Base-by-base conservation (phyloP, 192 early-diverging fungal species). In the Neocallimastix lanati region DNA sequence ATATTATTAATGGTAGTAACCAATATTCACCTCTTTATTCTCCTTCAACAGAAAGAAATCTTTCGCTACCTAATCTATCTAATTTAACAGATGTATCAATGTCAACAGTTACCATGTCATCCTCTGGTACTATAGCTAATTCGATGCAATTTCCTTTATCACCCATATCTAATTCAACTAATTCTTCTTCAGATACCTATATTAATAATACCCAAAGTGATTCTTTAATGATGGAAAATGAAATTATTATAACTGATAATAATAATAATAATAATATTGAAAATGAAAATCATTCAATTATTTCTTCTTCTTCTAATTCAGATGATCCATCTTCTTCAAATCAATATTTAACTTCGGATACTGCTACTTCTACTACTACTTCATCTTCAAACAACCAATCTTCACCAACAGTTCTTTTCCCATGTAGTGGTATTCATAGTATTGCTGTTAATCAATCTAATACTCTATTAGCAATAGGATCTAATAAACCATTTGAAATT, bases 401-500 rank as follows among this genome's bases (percentile, higher is more conserved):
- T 50, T 50, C 40, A 16, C 1, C 40, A 16, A 21, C 40, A 21
- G 40, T 50, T 21, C 40, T 50, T 50, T 50, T 50, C 40, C 40
- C 40, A 4, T 89, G 84, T 78, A 83, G 77, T 77, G 92, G 91
- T 25, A 87, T 93, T 28, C 91, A 91, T 28, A 85, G 83, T 28
- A 78, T 92, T 16, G 86, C 89, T 0, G 86, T 93, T 29, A 93
- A 93, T 80, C 86, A 88, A 13, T 88, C 86, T 0, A 79, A 83
- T 76, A 93, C 91, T 12, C 83, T 93, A 27, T 78, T 93, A 11
- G 92, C 92, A 0, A 85, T 93, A 16, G 90, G 89, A 7, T 84
- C 86, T 18, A 90, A 91, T 16, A 82, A 86, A 0, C 90, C 90
- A 0, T 81, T 84, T 76, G 90, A 91, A 77, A 82, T 83, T 28